Evolutionary conservation across 768 basidiomycete genomes (phyloP), one percentile per base, ranked within the genome.

Genomic region (Boletus vinaceobasis): DNA sequence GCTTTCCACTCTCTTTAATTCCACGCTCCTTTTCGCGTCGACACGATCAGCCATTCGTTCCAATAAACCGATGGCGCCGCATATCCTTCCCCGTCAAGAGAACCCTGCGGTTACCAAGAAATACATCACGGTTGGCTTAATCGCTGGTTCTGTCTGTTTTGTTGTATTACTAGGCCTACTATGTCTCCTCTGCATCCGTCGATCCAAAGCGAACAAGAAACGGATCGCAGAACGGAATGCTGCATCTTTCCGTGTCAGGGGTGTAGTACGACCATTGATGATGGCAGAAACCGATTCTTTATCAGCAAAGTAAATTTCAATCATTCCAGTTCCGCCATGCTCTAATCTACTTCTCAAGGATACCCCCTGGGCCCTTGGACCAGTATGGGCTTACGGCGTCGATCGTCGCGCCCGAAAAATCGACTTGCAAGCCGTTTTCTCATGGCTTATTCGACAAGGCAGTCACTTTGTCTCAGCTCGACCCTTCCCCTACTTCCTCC

Each of bases 391-490:
- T 83, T 42, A 74, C 77, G 23, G 55, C 71, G 14, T 74, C 74
- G 37, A 73, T 87, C 53, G 58, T 81, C 27, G 71, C 86, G 49
- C 88, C 87, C 11, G 73, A 75, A 15, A 79, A 75, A 60, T 74
- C 75, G 26, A 58, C 73, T 29, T 73, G 69, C 35, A 65, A 73
- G 43, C 60, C 46, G 67, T 72, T 29, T 70, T 71, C 37, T 72
- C 77, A 44, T 77, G 78, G 46, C 74, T 79, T 53, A 52, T 81
- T 50, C 65, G 75, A 29, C 75, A 75, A 63, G 75, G 71, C 42
- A 70, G 73, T 56, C 74, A 73, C 43, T 15, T 32, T 19, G 76
- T 76, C 47, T 73, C 61, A 35, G 65, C 79, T 54, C 78, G 77
- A 23, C 70, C 69, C 23, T 69, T 77, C 17, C 74, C 78, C 66